A percentile compares a stretch with the other conserved stretches of the same genome.
phyloP scores from a whole-genome alignment of 305 asterid genomes.

The Stenogyne calaminthoides region DNA sequence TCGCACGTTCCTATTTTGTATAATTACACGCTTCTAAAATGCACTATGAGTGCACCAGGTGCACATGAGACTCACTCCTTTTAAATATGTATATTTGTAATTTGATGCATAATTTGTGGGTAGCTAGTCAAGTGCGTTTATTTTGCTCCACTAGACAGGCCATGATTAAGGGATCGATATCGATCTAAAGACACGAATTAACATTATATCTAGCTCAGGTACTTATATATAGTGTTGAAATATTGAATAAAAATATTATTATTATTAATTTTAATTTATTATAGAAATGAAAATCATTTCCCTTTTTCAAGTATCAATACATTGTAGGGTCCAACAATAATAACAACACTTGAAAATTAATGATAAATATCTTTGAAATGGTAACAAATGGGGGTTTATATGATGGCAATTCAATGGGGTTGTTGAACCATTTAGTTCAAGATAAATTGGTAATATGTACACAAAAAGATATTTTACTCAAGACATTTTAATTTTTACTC shows the following conservation, averaged over 20 bases:
- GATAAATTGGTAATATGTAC: not conserved
- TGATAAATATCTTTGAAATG: not conserved
- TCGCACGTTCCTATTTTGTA: too few species aligned
- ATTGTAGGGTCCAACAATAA: not conserved
- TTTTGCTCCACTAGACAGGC: not conserved
- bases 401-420: constrained; percentile 1
- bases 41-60: too few species aligned
- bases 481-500: not conserved
- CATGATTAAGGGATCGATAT: not conserved
- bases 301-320: not conserved
- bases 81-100: too few species aligned
- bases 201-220: not conserved
- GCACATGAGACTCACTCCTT: too few species aligned
- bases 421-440: not conserved
- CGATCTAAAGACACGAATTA: not conserved
- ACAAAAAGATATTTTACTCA: not conserved
- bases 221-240: not conserved
- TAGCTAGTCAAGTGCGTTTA: not conserved
- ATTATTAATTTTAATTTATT: too few species aligned
- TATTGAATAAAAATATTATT: not conserved
- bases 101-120: not conserved
- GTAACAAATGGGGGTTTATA: not conserved
- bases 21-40: too few species aligned
- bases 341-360: not conserved
- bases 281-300: not conserved